Evolutionary conservation across 2,329 filamentous ascomycete genomes (phyloP).

Genomic region (Epichloe baconii): DNA sequence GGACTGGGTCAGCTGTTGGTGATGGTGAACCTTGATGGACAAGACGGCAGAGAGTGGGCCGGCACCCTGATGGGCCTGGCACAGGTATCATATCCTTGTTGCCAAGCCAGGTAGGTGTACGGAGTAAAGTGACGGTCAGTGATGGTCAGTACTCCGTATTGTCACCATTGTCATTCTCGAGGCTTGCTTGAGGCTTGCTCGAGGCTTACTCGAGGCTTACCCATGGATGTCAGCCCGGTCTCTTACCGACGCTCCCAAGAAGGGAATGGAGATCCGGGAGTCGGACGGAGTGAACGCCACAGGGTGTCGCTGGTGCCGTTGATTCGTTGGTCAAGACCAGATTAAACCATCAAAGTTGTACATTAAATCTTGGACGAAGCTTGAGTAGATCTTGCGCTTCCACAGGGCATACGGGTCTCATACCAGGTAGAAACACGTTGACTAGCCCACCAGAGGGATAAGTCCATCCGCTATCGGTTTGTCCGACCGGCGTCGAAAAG

Average conservation of each 20-base stretch:
- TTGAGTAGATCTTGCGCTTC: background rate
- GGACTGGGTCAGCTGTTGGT: background rate
- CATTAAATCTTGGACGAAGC: background rate
- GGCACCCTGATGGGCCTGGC: background rate
- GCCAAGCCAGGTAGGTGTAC: background rate
- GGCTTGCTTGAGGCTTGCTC: background rate
- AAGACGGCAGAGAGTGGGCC: background rate
- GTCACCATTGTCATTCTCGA: background rate
- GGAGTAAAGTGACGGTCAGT: background rate
- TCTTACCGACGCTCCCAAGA: background rate
- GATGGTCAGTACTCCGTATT: background rate
- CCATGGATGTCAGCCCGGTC: background rate
- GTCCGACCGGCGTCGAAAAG: background rate
- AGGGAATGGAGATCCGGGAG: background rate
- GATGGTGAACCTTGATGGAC: conserved; percentile 6
- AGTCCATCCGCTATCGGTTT: background rate
- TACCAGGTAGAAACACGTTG: background rate
- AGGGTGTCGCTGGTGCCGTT: background rate
- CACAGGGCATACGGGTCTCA: background rate
- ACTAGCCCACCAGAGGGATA: background rate
- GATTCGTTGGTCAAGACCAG: background rate
- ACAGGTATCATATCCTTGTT: background rate
- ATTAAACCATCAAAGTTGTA: background rate
- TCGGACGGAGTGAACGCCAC: no score
- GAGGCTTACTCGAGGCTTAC: background rate